These are phyloP conservation scores for Xylaria sp. DNA, from an alignment of 2,329 filamentous ascomycete genomes.

Conservation along the genomic window DNA sequence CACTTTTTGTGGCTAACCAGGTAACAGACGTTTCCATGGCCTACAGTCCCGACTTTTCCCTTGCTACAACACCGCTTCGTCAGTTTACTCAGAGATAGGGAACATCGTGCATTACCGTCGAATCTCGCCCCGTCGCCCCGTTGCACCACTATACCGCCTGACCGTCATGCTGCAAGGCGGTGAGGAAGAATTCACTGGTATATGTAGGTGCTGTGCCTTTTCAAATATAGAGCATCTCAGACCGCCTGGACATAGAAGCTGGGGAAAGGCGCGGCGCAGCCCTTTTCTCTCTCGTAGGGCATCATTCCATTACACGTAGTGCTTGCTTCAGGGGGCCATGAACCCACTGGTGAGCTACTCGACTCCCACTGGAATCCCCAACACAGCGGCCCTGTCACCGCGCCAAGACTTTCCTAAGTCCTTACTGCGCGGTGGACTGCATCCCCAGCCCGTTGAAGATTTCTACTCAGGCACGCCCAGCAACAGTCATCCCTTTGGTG, in stretches of 20 bases:
- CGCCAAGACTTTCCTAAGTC: constrained; percentile 19
- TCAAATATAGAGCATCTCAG: constrained; percentile 26
- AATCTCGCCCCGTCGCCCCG: neutral
- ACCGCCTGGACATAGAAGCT: constrained; percentile 29
- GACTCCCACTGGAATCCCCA: constrained; percentile 28
- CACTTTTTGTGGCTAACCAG: constrained; percentile 1
- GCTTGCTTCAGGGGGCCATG: constrained; percentile 16
- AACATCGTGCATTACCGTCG: constrained; percentile 5
- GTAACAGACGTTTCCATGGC: neutral
- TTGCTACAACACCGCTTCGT: constrained; percentile 2
- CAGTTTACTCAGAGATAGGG: neutral
- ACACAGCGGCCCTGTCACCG: constrained; percentile 28
- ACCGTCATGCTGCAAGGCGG: constrained; percentile 19
- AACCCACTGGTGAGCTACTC: constrained; percentile 19
- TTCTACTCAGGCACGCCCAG: neutral
- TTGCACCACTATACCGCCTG: constrained; percentile 21
- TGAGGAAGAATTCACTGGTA: constrained; percentile 19
- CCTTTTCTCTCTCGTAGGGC: constrained; percentile 19
- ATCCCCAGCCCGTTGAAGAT: constrained; percentile 10
- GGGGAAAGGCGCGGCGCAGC: constrained; percentile 27
- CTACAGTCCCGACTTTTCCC: constrained; percentile 6
- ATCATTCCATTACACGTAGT: constrained; percentile 22
- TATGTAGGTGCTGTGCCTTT: constrained; percentile 33
- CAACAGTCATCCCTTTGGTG: neutral
- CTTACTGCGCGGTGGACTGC: constrained; percentile 15